Conservation (phyloP, 2,329 filamentous ascomycete species). For the Hypoxylon sp. region DNA sequence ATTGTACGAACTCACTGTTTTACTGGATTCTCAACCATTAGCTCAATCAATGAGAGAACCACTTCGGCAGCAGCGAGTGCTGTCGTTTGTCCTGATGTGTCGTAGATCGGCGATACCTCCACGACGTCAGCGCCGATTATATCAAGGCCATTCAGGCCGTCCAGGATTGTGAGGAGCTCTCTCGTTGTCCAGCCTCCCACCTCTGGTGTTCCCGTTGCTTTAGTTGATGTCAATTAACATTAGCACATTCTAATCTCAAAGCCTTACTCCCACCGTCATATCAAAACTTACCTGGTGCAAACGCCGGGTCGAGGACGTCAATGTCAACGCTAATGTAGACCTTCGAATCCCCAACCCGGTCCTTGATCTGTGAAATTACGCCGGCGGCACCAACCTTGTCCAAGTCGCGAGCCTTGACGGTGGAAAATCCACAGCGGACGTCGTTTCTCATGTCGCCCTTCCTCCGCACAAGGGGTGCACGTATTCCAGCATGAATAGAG, state of each 20-base stretch:
- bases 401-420: constrained; percentile 74
- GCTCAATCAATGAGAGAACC: constrained; percentile 79
- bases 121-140: constrained; percentile 85
- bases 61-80: constrained; percentile 81
- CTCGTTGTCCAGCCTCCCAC: constrained; percentile 85
- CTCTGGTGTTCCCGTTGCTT: constrained; percentile 82
- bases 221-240: constrained; percentile 7
- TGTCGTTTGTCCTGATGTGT: constrained; percentile 80
- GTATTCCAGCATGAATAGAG: constrained; percentile 74
- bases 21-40: constrained; percentile 65
- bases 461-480: constrained; percentile 65
- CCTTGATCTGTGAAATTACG: constrained; percentile 74
- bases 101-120: constrained; percentile 84
- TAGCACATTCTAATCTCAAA: background rate
- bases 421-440: constrained; percentile 70
- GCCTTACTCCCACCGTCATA: background rate
- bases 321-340: constrained; percentile 85
- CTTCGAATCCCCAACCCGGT: constrained; percentile 64
- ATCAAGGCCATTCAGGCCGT: constrained; percentile 79
- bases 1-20: constrained; percentile 13
- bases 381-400: constrained; percentile 78
- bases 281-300: constrained; percentile 67
- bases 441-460: constrained; percentile 70
- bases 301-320: constrained; percentile 81
- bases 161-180: constrained; percentile 80